Base-by-base conservation (phyloP, 768 basidiomycete species). In the Trametes punicea region DNA sequence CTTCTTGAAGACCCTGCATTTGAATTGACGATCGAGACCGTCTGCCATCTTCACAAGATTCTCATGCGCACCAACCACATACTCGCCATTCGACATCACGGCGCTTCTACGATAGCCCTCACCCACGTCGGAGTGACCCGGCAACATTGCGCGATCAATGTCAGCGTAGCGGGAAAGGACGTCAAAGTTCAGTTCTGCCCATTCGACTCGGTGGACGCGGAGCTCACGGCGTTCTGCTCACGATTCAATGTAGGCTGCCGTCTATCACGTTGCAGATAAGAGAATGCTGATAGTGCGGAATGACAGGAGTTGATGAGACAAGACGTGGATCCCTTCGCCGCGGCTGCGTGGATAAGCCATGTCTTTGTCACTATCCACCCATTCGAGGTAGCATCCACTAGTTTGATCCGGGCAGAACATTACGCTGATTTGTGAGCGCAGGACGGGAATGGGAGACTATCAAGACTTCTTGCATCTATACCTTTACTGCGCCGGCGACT, bases 161-260 rank as follows among this genome's bases (percentile, higher is more conserved):
- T 59, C 38, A 52, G 44, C 34, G 47, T 48, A 18, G 46, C 46
- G 16, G 46, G 40, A 2, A 53, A 49, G 34, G 51, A 54, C 36
- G 52, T 59, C 44, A 59, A 53, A 46, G 47, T 59, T 3, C 51
- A 54, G 31, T 59, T 59, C 31, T 59, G 57, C 34, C 57, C 57
- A 11, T 54, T 48, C 40, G 57, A 59, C 46, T 45, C 45, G 47
- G 57, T 59, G 39, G 57, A 59, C 40, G 57, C 39, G 21, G 51
- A 59, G 52, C 57, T 59, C 30, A 34, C 46, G 7, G 46, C 46
- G 29, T 53, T 59, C 40, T 59, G 57, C 47, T 20, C 51, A 18
- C 57, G 57, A 13, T 59, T 53, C 40, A 59, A 59, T 21, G 57
- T 59, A 31, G 21, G 20, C 41, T 27, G 25, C 8, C 29, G 5